A percentile compares a stretch with the other conserved stretches of the same genome.
Conservation (phyloP, 2,329 filamentous ascomycete genomes). For the Helminthosporium solani region DNA sequence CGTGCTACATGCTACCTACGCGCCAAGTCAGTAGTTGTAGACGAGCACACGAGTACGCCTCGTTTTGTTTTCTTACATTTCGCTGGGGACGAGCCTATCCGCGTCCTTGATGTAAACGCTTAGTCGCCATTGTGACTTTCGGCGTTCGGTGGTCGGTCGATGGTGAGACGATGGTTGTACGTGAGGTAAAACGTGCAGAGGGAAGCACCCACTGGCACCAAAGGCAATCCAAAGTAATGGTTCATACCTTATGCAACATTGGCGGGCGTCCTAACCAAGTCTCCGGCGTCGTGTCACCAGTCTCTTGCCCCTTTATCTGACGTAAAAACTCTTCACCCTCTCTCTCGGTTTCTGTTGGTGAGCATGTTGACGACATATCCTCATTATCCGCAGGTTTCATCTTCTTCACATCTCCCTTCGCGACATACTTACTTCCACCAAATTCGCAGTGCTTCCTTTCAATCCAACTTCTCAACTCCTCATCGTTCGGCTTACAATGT, state of each 20-base stretch:
- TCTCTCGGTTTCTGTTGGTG: neutral
- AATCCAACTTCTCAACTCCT: constrained; percentile 30
- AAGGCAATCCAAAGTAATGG: neutral
- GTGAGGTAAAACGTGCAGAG: no score
- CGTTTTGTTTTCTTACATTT: no score
- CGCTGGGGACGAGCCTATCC: no score
- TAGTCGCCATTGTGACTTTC: no score
- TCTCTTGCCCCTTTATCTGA: neutral
- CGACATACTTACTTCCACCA: neutral
- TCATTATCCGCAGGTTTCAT: neutral
- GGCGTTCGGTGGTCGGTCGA: no score
- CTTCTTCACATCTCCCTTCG: neutral
- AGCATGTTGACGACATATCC: constrained; percentile 4
- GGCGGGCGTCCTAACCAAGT: constrained; percentile 15
- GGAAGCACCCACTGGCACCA: no score
- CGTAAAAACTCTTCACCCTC: neutral
- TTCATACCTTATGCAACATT: constrained; percentile 3
- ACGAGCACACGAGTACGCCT: no score
- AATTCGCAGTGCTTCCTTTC: constrained; percentile 7
- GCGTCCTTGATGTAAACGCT: no score
- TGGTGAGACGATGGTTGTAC: no score
- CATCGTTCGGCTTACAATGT: constrained; percentile 44
- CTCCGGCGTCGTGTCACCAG: constrained; percentile 9
- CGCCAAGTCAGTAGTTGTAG: no score
- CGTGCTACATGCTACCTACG: no score